Percentiles rank a stretch among this genome's conserved stretches.
phyloP scores from a whole-genome alignment of 352 stramenopile species.

The Pythium vanterpoolii region DNA sequence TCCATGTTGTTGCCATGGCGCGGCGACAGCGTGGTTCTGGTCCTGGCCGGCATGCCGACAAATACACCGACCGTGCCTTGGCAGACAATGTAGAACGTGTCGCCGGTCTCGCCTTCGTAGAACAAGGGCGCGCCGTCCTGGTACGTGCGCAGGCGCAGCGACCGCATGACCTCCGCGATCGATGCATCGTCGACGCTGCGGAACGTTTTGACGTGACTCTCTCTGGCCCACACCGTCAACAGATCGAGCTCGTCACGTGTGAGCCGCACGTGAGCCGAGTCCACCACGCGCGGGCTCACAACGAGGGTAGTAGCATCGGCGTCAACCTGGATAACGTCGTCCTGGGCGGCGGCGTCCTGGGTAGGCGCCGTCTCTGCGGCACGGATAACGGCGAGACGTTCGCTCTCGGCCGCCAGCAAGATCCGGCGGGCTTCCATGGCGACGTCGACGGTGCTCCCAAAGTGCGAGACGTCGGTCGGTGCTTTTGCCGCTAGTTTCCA shows the following conservation, averaged over 20 bases:
- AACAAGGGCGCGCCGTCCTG: constrained; percentile 48
- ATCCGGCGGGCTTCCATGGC: constrained; percentile 23
- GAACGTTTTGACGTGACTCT: constrained; percentile 48
- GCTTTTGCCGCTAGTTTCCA: not conserved
- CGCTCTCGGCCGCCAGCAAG: constrained; percentile 27
- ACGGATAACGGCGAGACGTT: constrained; percentile 1
- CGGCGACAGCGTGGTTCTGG: not conserved
- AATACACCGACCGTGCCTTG: constrained; percentile 52
- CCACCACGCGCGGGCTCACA: constrained; percentile 4
- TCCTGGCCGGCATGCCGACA: constrained; percentile 30
- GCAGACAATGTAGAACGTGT: constrained; percentile 56
- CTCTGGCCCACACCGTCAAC: constrained; percentile 36
- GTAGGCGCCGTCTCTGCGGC: not conserved
- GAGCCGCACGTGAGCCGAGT: constrained; percentile 1
- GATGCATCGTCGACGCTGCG: constrained; percentile 33
- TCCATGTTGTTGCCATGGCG: constrained; percentile 12
- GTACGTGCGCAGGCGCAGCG: constrained; percentile 39
- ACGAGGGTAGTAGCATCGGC: not conserved
- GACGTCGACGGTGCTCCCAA: constrained; percentile 9
- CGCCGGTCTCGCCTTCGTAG: constrained; percentile 49
- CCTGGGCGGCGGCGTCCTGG: not conserved
- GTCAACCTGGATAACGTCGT: not conserved
- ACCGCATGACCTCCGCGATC: constrained; percentile 39
- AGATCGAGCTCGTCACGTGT: constrained; percentile 30
- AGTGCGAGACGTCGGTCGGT: not conserved